phyloP scores from a whole-genome alignment of 805 yeast species.

The Lachancea lanzarotensis region DNA sequence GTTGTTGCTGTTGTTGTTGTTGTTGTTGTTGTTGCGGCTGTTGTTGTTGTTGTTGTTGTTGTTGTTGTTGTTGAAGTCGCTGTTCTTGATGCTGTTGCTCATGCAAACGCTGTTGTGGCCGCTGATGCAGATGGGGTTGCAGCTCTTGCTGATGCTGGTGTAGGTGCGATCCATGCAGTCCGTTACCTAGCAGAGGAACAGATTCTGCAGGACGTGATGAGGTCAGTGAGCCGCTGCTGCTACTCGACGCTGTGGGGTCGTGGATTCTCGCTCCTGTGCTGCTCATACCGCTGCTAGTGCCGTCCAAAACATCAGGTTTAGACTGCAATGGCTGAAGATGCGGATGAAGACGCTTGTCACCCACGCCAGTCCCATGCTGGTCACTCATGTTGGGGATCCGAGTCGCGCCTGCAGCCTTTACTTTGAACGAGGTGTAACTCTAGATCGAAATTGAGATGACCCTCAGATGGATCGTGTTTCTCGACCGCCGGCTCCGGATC shows the following conservation, averaged over 20 bases:
- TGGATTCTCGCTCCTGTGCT: not conserved
- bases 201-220: not conserved
- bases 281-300: not conserved
- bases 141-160: not conserved
- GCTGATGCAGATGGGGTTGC: not conserved
- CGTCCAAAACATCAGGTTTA: not conserved
- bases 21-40: constrained; percentile 3
- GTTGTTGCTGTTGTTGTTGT: constrained; percentile 1
- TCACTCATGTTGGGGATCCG: not conserved
- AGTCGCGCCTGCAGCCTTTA: not conserved
- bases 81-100: not conserved
- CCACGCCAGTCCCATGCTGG: not conserved
- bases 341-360: constrained; percentile 1
- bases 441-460: not conserved
- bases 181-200: constrained; percentile 2
- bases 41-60: constrained; percentile 3
- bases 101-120: not conserved
- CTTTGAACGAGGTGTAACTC: not conserved
- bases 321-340: constrained; percentile 3
- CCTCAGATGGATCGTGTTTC: too few species aligned
- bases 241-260: not conserved
- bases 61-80: constrained; percentile 5
- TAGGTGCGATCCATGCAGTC: not conserved
- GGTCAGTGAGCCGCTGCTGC: constrained; percentile 1
- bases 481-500: too few species aligned